Evolutionary conservation across 129 eudicot species (phyloP), one percentile per base, ranked within the genome.

Genomic region (Pulicaria dysenterica): DNA sequence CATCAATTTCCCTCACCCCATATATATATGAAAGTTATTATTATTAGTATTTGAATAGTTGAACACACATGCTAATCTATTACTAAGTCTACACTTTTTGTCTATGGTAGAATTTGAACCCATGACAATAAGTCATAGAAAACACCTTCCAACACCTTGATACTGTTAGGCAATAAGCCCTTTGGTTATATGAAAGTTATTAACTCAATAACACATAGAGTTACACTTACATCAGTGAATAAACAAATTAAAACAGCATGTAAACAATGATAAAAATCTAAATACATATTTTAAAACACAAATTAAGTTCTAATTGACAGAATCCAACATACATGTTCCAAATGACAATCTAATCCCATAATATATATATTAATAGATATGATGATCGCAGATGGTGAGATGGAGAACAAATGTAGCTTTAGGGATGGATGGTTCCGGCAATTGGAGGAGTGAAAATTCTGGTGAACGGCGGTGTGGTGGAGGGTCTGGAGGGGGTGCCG

Each of bases 371-470:
- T 6, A 57, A 65, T 39, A 61, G 24, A 61, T 16, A 36, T 48
- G 31, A 58, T 48, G 31, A 58, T 12, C 24, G 38, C 61, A 44
- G 3, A 75, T 42, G 59, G 24, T 40, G 31, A 24, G 31, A 24
- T 24, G 6, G 5, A 1, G 12, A 55, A 75, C 9, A 65, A 10
- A 43, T 10, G 64, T 24, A 69, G n/a, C 49, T 69, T 77, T 48
- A 77, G 10, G 63, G 81, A 15, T 43, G 65, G 40, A 41, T 47
- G 13, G 67, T 75, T 43, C 66, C 58, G 5, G 65, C 71, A 3
- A 60, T 4, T 2, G 76, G 76, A 36, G 80, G 80, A 54, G 76
- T 74, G 47, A 61, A 59, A 34, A 60, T 67, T 68, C 72, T 47
- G 60, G 77, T 37, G 51, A 60, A 61, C 0, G 80, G 74, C 10